Evolutionary conservation across 306 rosid genomes (phyloP), one percentile per base, ranked within the genome.

Genomic region (Hippophae tibetana): DNA sequence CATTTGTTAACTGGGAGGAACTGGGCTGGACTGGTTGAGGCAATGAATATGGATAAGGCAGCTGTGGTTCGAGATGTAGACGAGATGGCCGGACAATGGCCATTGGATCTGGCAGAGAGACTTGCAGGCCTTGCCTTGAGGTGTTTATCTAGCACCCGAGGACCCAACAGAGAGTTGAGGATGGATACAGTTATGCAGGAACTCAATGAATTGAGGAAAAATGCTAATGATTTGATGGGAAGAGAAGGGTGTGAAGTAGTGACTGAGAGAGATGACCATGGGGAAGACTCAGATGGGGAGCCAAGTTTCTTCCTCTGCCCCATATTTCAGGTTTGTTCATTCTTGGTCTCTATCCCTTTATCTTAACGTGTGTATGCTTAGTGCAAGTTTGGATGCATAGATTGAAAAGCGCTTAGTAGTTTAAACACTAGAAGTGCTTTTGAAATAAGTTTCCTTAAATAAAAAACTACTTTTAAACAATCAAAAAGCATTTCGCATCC

Each of bases 301-400:
- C 97, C 97, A 6, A 79, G 75, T 55, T 67, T 74, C 50, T 85
- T 85, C 59, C 60, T 85, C 42, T 90, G 97, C 68, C 97, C 97
- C 26, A 87, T 90, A 7, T 78, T 74, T 76, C 96, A 90, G 94
- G 97, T 86, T 31, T 31, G 38, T 4, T 31, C 55, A 2, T 25
- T 51, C 25, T 31, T 70, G 61, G 41, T 54, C 5, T 43, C 13
- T 46, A n/a, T 13, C 13, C 48, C 25, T 8, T 4, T 31, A 31
- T 18, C 38, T 31, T 31, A 31, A 31, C 38, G 4, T 31, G 38
- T 31, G 38, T 31, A 31, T 2, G 38, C 38, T 31, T 31, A 31
- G 38, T 31, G 38, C 38, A 31, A 2, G 38, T 31, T 31, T 31
- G 38, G 38, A 31, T 31, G 38, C 3, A 31, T 31, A 31, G 38